Percentiles rank a stretch among this genome's conserved stretches.
Evolutionary conservation across 202 grass and related monocot genomes (phyloP).

Genomic region (Schoenoplectus tabernaemontani): DNA sequence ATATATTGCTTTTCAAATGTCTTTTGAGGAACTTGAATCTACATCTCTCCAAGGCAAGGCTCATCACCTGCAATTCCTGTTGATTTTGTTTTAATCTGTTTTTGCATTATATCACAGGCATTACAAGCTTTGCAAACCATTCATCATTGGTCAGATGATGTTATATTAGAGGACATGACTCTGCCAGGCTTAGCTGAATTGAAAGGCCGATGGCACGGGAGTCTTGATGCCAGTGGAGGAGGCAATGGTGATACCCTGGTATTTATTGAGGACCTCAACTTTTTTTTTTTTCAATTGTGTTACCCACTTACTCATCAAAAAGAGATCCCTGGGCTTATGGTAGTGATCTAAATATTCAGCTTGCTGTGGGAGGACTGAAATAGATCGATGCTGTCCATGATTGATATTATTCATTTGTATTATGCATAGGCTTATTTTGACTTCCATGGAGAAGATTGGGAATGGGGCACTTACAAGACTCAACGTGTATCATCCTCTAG

Average conservation of each 20-base stretch:
- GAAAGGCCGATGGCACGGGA: conserved; percentile 86
- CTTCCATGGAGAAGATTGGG: conserved; percentile 98
- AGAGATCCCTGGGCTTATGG: background rate
- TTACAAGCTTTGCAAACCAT: conserved; percentile 69
- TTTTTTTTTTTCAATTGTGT: background rate
- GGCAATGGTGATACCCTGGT: conserved; percentile 98
- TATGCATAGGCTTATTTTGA: conserved; percentile 82
- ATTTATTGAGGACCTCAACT: conserved; percentile 18
- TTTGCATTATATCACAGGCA: conserved; percentile 1
- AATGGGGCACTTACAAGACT: conserved; percentile 90
- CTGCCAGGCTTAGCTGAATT: conserved; percentile 95
- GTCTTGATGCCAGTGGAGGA: conserved; percentile 95
- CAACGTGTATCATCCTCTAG: conserved; percentile 76
- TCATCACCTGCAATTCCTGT: too few relatives aligned
- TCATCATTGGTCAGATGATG: conserved; percentile 64
- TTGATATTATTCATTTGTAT: conserved; percentile 4
- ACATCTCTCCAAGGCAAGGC: too few relatives aligned
- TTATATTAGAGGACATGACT: conserved; percentile 77
- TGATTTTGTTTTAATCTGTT: too few relatives aligned
- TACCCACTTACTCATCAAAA: background rate
- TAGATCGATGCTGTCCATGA: background rate
- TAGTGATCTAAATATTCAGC: background rate
- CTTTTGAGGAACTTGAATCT: too few relatives aligned
- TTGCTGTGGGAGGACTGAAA: background rate
- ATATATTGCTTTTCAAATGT: too few relatives aligned